Evolutionary conservation across 2,329 filamentous ascomycete genomes (phyloP).

Genomic region (Scolecobasidium constrictum): DNA sequence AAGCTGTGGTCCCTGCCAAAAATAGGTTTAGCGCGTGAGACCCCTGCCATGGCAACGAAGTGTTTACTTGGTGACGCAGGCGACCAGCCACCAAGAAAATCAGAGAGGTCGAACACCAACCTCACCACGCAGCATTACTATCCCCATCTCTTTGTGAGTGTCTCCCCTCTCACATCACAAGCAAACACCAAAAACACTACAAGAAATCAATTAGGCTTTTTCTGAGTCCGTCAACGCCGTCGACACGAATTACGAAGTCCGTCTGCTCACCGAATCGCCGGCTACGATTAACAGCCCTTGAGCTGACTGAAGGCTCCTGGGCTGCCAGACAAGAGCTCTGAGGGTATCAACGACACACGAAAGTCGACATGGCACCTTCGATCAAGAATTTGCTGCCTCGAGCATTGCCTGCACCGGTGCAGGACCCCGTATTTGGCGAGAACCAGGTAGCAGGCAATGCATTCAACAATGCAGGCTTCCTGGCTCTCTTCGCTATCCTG

Average conservation of each 20-base stretch:
- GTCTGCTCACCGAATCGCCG: no score
- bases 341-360: no score
- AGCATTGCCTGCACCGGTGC: neutral
- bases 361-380: neutral
- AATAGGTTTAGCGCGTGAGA: no score
- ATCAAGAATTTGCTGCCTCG: neutral
- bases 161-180: neutral
- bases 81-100: neutral
- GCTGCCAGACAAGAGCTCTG: neutral
- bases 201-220: neutral
- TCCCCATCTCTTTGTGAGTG: neutral
- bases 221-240: no score
- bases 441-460: neutral
- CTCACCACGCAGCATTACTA: neutral
- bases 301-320: neutral
- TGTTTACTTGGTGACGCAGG: neutral
- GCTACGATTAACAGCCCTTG: neutral
- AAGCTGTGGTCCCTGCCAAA: no score
- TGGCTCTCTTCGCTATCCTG: constrained; percentile 77
- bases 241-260: neutral
- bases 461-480: constrained; percentile 50
- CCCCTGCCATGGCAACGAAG: neutral
- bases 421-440: neutral
- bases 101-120: neutral
- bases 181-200: neutral